Percentiles rank a stretch among this genome's conserved stretches.
phyloP scores from a whole-genome alignment of 805 yeast genomes.

The Hanseniaspora pseudoguilliermondii region DNA sequence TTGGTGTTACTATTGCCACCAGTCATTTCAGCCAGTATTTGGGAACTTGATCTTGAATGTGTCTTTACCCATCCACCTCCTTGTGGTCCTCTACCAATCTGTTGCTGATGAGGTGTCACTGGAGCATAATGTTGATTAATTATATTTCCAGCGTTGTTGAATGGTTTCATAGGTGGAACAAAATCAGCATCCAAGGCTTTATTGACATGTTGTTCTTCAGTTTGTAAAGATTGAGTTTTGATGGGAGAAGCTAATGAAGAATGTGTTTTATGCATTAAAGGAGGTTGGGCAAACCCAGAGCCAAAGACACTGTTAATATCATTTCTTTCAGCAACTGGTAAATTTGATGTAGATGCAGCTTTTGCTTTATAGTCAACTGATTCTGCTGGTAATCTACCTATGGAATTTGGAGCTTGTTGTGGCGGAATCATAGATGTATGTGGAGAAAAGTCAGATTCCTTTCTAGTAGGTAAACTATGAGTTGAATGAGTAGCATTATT shows the following conservation, averaged over 20 bases:
- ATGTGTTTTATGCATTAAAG: background rate
- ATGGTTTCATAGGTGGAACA: slow-evolving; percentile 6
- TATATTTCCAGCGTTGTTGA: background rate
- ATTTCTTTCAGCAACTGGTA: background rate
- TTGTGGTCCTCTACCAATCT: background rate
- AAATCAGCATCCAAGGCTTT: background rate
- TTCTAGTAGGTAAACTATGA: background rate
- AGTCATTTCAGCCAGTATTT: slow-evolving; percentile 12
- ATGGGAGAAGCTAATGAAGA: slow-evolving; percentile 8
- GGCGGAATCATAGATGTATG: background rate
- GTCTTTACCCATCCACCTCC: slow-evolving; percentile 2
- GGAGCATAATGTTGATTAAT: background rate
- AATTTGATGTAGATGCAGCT: background rate
- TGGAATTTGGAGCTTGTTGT: background rate
- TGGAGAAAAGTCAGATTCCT: slow-evolving; percentile 1
- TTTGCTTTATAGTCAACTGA: background rate
- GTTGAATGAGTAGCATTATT: background rate
- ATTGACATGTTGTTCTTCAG: background rate
- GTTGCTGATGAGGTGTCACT: slow-evolving; percentile 12
- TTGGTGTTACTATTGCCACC: background rate
- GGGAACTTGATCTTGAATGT: slow-evolving; percentile 13
- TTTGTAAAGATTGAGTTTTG: background rate
- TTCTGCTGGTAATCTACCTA: background rate
- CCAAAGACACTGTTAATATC: too few relatives aligned
- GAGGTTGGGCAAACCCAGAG: background rate